Conservation (phyloP, 139 green algal genomes). For the Tetradesmus obliquus region DNA sequence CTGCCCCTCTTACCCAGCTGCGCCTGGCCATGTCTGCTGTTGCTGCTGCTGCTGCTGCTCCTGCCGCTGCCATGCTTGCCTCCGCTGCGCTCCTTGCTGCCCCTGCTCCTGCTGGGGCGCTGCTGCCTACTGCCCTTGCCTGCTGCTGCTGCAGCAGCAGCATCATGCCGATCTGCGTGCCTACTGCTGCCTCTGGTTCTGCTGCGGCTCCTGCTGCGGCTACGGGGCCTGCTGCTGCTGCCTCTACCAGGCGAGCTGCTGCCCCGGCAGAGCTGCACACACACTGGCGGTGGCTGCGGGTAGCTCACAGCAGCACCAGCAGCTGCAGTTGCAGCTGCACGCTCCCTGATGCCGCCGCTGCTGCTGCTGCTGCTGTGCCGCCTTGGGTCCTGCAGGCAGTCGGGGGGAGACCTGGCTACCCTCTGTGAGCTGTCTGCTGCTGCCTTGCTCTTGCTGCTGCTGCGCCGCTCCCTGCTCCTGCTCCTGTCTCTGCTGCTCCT, state of each 20-base stretch:
- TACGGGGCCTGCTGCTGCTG: neutral
- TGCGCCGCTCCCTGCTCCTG: neutral
- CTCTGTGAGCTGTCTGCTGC: neutral
- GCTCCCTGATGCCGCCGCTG: neutral
- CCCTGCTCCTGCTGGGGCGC: neutral
- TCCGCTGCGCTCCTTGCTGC: neutral
- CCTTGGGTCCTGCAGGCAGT: no score
- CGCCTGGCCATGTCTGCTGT: neutral
- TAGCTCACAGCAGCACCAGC: neutral
- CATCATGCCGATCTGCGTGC: neutral
- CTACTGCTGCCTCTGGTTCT: neutral
- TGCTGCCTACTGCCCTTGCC: neutral
- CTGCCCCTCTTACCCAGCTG: neutral
- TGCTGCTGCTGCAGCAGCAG: neutral
- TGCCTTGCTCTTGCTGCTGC: neutral
- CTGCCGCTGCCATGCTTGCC: neutral
- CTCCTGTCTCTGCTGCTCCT: neutral
- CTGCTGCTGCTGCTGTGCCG: neutral
- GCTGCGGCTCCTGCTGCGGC: neutral
- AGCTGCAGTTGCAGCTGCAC: neutral
- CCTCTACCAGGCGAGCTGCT: neutral
- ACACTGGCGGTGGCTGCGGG: neutral
- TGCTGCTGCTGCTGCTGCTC: neutral
- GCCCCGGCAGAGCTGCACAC: neutral
- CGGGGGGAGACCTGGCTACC: no score